Conservation (phyloP, 2,329 filamentous ascomycete genomes). For the Cladorrhinum sp. region DNA sequence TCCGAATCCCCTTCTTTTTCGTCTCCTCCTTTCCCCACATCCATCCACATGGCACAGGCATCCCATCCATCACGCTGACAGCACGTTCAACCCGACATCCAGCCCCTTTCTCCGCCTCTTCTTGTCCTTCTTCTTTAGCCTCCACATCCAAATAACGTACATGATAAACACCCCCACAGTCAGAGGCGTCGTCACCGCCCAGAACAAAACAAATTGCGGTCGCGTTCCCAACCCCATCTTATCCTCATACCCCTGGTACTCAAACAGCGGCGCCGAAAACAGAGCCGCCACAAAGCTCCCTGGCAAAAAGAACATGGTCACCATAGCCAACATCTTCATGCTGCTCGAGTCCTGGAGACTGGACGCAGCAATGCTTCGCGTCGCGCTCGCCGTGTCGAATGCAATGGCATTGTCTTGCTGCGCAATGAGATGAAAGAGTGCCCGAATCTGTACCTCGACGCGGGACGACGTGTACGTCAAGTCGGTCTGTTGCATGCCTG, state of each 20-base stretch:
- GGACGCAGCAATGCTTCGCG: conserved; percentile 34
- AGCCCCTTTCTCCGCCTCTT: conserved; percentile 13
- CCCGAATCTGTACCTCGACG: conserved; percentile 39
- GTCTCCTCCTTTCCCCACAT: no score
- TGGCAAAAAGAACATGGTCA: conserved; percentile 44
- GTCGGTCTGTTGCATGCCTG: conserved; percentile 38
- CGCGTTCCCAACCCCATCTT: conserved; percentile 33
- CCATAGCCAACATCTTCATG: conserved; percentile 43
- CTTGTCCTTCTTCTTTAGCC: conserved; percentile 27
- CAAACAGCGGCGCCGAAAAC: conserved; percentile 32
- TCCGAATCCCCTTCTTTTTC: no score
- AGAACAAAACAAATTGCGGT: conserved; percentile 41
- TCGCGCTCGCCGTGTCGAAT: conserved; percentile 31
- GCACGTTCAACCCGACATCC: not conserved
- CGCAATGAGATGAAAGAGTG: conserved; percentile 39
- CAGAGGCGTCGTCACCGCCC: conserved; percentile 40
- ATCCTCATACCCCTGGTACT: conserved; percentile 12
- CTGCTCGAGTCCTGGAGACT: conserved; percentile 41
- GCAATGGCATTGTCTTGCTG: conserved; percentile 38
- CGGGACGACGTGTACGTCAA: conserved; percentile 37
- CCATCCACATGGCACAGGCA: no score
- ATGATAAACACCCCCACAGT: conserved; percentile 36
- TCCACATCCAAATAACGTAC: conserved; percentile 34
- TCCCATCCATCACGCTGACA: not conserved
- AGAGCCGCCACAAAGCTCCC: conserved; percentile 42